A percentile compares a stretch with the other conserved stretches of the same genome.
These are phyloP conservation scores for Phytopythium oedochilum DNA, from an alignment of 352 stramenopile species.

Conservation along the genomic window DNA sequence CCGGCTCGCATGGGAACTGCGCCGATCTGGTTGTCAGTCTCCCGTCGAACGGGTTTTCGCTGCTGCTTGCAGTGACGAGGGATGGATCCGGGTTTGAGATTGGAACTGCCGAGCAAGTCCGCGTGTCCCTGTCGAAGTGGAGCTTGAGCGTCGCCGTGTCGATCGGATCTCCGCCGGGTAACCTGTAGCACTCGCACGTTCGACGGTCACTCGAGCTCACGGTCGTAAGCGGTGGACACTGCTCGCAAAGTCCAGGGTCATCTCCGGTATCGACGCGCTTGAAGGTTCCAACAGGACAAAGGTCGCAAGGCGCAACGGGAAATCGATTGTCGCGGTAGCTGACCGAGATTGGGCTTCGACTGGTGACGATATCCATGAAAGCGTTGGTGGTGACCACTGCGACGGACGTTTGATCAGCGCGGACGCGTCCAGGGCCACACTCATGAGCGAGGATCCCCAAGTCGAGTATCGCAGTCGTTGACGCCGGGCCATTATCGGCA, in stretches of 20 bases:
- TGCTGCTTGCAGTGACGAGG: constrained; percentile 1
- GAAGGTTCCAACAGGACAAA: constrained; percentile 68
- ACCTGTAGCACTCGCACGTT: constrained; percentile 60
- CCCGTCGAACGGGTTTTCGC: constrained; percentile 10
- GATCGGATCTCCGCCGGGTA: constrained; percentile 32
- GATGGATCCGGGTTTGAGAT: constrained; percentile 2
- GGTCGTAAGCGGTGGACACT: constrained; percentile 41
- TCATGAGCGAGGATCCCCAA: constrained; percentile 5
- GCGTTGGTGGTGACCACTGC: constrained; percentile 10
- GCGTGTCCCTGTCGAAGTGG: constrained; percentile 24
- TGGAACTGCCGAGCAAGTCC: constrained; percentile 12
- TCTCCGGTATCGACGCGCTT: constrained; percentile 47
- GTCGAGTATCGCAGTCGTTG: neutral
- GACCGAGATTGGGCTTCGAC: constrained; percentile 38
- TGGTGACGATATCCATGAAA: constrained; percentile 41
- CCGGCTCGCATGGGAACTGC: constrained; percentile 56
- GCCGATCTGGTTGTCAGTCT: constrained; percentile 35
- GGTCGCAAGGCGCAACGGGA: constrained; percentile 46
- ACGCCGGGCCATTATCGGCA: constrained; percentile 7
- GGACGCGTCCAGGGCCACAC: constrained; percentile 34
- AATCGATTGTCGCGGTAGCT: constrained; percentile 56
- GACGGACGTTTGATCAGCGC: constrained; percentile 6
- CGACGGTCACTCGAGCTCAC: constrained; percentile 41
- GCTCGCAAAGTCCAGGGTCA: constrained; percentile 31
- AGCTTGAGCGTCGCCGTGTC: constrained; percentile 23